Evolutionary conservation across 176 grass and related monocot genomes (phyloP), one percentile per base, ranked within the genome.

Genomic region (Ensete ventricosum): DNA sequence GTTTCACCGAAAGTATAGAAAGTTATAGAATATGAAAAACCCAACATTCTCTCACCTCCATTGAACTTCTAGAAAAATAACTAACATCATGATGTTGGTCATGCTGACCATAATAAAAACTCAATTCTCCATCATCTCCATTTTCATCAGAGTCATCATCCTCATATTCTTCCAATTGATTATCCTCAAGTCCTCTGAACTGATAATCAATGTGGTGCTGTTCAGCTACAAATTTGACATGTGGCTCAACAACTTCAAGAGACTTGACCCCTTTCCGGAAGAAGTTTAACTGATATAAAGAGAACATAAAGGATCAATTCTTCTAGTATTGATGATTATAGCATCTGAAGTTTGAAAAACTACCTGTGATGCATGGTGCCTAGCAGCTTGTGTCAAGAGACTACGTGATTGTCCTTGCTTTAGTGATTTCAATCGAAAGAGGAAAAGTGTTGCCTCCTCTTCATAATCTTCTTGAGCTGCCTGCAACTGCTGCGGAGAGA

Each of bases 321-420:
- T 14, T 53, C 12, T 70, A 10, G 16, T 14, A 22, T 21, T 1
- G 16, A 34, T 9, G 3, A 43, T 43, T 43, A 43, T 34, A 64
- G 29, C 43, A 82, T 82, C 10, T 59, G 77, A 71, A 22, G 60
- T 43, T 79, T 34, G 27, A 77, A 67, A 43, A 81, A 34, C 19
- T 78, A 94, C 95, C 88, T 94, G 95, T 71, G 90, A 84, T 82
- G 95, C 90, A 91, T 99, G 86, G 77, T 99, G 95, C 11, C 95
- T 88, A 73, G 95, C 84, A 76, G 95, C 95, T 84, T 99, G 95
- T 55, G 88, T 99, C 62, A 99, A 79, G 83, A 99, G 87, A 80
- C 95, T 99, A 25, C 81, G 69, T 62, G 87, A 91, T 84, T 91
- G 95, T 50, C 95, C 95, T 94, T 99, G 90, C 69, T 91, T 92